These are phyloP conservation scores for Tricholomella constricta DNA, from an alignment of 768 basidiomycete genomes.

Conservation along the genomic window DNA sequence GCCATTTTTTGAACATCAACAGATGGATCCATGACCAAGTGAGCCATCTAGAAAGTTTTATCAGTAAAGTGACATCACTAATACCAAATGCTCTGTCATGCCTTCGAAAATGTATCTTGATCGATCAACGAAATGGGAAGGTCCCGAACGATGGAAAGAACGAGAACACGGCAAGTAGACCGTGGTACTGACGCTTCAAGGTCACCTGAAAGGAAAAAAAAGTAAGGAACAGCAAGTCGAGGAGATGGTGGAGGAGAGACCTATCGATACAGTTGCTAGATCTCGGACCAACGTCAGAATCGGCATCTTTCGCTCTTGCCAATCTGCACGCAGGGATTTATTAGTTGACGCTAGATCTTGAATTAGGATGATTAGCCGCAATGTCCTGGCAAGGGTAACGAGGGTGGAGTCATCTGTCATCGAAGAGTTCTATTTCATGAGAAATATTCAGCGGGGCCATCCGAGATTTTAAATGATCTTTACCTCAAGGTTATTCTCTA, in stretches of 20 bases:
- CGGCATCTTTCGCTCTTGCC: slow-evolving; percentile 57
- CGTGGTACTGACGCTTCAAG: slow-evolving; percentile 53
- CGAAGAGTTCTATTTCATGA: slow-evolving; percentile 52
- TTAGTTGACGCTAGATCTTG: slow-evolving; percentile 74
- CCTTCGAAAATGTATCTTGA: slow-evolving; percentile 64
- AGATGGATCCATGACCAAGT: slow-evolving; percentile 69
- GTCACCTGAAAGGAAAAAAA: slow-evolving; percentile 21
- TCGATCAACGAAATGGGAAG: slow-evolving; percentile 64
- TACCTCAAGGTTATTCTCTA: slow-evolving; percentile 90
- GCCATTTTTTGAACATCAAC: slow-evolving; percentile 73
- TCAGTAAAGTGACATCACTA: background rate
- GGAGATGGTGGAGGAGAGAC: slow-evolving; percentile 32
- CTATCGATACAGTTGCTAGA: slow-evolving; percentile 53
- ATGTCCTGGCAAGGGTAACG: slow-evolving; percentile 66
- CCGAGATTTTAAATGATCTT: slow-evolving; percentile 6
- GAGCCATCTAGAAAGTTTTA: slow-evolving; percentile 61
- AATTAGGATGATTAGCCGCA: slow-evolving; percentile 66
- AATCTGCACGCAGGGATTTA: slow-evolving; percentile 67
- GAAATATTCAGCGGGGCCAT: background rate
- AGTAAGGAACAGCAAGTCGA: background rate
- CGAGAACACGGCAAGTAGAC: slow-evolving; percentile 65
- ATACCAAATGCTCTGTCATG: slow-evolving; percentile 26
- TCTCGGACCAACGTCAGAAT: slow-evolving; percentile 64
- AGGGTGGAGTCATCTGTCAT: slow-evolving; percentile 60
- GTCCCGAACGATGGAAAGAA: slow-evolving; percentile 68